A percentile compares a stretch with the other conserved stretches of the same genome.
Evolutionary conservation across 371 early-diverging fungal species (phyloP).

Genomic region (Smittium culicis): DNA sequence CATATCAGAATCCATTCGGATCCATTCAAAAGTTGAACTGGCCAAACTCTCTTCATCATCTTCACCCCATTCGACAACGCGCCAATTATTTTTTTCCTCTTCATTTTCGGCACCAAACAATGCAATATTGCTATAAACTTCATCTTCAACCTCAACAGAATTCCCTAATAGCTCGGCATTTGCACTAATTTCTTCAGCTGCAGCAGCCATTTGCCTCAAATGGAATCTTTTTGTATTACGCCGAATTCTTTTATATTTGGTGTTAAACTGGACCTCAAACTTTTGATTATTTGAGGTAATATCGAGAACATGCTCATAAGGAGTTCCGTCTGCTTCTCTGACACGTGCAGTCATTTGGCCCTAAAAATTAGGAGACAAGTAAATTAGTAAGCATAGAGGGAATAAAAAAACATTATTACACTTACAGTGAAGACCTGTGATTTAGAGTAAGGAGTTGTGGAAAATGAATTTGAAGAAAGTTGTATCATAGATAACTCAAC

Average conservation of each 20-base stretch:
- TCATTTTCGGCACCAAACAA: constrained; percentile 50
- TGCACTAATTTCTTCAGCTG: constrained; percentile 51
- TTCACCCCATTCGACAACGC: constrained; percentile 67
- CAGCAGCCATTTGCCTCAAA: constrained; percentile 60
- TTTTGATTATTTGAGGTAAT: constrained; percentile 57
- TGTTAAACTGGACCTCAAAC: constrained; percentile 86
- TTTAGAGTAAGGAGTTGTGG: constrained; percentile 32
- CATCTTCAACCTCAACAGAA: constrained; percentile 36
- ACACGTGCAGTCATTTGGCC: constrained; percentile 82
- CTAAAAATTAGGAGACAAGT: constrained; percentile 23
- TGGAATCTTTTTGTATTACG: constrained; percentile 69
- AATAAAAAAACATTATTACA: background rate
- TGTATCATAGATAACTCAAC: constrained; percentile 81
- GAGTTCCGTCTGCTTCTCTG: constrained; percentile 85
- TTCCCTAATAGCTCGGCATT: constrained; percentile 43
- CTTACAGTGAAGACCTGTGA: constrained; percentile 39
- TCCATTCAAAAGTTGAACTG: constrained; percentile 80
- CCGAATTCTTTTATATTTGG: constrained; percentile 88
- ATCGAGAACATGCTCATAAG: constrained; percentile 82
- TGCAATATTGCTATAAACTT: constrained; percentile 47
- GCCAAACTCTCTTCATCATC: constrained; percentile 61
- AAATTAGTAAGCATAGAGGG: background rate
- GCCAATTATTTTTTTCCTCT: constrained; percentile 54
- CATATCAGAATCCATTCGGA: constrained; percentile 89
- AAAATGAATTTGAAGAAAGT: constrained; percentile 50